These are phyloP conservation scores for Avena eriantha DNA, from an alignment of 176 grass and related monocot species.

Conservation along the genomic window DNA sequence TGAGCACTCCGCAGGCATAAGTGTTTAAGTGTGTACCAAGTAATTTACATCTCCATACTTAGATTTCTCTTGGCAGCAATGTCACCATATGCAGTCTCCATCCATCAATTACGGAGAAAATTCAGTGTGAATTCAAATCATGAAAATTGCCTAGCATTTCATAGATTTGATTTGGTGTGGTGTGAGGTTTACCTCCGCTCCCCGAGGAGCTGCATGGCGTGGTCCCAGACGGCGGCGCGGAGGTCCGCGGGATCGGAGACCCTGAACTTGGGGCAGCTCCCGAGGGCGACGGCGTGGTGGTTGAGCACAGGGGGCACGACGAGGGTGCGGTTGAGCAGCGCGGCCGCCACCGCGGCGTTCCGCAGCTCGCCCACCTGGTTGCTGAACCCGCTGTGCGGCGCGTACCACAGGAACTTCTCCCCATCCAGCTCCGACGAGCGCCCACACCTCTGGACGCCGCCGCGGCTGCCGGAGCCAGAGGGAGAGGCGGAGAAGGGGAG, in stretches of 20 bases:
- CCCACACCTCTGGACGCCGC: conserved; percentile 38
- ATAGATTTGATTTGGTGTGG: background rate
- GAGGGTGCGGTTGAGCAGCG: conserved; percentile 87
- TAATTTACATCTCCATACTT: background rate
- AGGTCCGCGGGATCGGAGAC: conserved; percentile 65
- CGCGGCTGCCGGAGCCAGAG: background rate
- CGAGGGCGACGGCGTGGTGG: conserved; percentile 89
- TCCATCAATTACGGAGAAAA: background rate
- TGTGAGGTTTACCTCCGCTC: conserved; percentile 61
- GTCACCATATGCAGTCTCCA: background rate
- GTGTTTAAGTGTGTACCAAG: background rate
- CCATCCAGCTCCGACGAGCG: conserved; percentile 41
- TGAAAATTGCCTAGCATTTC: background rate
- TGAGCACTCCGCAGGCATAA: background rate
- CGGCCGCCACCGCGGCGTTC: conserved; percentile 75
- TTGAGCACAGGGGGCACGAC: conserved; percentile 89
- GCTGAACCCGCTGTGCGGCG: conserved; percentile 93
- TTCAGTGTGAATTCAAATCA: background rate
- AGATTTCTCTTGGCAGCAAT: background rate
- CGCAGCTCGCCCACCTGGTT: conserved; percentile 90
- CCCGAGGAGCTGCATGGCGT: conserved; percentile 72
- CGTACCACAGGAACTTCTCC: conserved; percentile 90
- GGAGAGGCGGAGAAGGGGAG: conserved; percentile 30
- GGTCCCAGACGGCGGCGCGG: conserved; percentile 78
- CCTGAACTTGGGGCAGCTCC: conserved; percentile 97